Evolutionary conservation across 805 yeast species (phyloP).

Genomic region (Teunomyces stri): DNA sequence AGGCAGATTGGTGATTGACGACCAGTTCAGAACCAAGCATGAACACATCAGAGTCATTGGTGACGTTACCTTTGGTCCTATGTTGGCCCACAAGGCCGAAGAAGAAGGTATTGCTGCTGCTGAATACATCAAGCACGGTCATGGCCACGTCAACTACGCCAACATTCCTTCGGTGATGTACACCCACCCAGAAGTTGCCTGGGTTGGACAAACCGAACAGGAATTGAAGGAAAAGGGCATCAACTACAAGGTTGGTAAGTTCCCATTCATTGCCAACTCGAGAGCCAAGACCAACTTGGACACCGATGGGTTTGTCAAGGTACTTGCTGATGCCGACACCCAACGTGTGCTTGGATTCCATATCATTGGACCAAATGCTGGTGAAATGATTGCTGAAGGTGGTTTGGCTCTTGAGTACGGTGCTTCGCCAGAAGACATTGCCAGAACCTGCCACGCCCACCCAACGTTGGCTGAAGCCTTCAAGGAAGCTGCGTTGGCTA

Average conservation of each 20-base stretch:
- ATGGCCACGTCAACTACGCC: slow-evolving; percentile 97
- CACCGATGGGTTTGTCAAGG: slow-evolving; percentile 96
- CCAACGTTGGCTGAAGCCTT: slow-evolving; percentile 98
- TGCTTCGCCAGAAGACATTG: slow-evolving; percentile 96
- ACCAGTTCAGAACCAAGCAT: slow-evolving; percentile 86
- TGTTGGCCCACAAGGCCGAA: slow-evolving; percentile 99
- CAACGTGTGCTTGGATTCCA: slow-evolving; percentile 96
- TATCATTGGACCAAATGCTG: slow-evolving; percentile 97
- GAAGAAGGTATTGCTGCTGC: slow-evolving; percentile 99
- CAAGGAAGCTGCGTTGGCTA: slow-evolving; percentile 95
- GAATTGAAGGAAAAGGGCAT: slow-evolving; percentile 91
- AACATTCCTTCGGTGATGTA: slow-evolving; percentile 99
- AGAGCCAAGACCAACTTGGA: slow-evolving; percentile 98
- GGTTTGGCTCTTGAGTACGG: slow-evolving; percentile 98
- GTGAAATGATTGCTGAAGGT: slow-evolving; percentile 99
- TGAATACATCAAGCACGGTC: slow-evolving; percentile 88
- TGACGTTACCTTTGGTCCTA: slow-evolving; percentile 97
- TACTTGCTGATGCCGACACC: slow-evolving; percentile 94
- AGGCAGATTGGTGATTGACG: slow-evolving; percentile 93
- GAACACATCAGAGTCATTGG: slow-evolving; percentile 97
- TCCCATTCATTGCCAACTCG: slow-evolving; percentile 98
- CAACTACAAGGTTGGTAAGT: slow-evolving; percentile 91
- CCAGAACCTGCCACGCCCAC: slow-evolving; percentile 98
- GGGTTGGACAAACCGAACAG: slow-evolving; percentile 97
- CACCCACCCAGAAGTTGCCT: slow-evolving; percentile 98